These are phyloP conservation scores for Diaporthe sp. DNA, from an alignment of 2,329 filamentous ascomycete species.

Conservation along the genomic window DNA sequence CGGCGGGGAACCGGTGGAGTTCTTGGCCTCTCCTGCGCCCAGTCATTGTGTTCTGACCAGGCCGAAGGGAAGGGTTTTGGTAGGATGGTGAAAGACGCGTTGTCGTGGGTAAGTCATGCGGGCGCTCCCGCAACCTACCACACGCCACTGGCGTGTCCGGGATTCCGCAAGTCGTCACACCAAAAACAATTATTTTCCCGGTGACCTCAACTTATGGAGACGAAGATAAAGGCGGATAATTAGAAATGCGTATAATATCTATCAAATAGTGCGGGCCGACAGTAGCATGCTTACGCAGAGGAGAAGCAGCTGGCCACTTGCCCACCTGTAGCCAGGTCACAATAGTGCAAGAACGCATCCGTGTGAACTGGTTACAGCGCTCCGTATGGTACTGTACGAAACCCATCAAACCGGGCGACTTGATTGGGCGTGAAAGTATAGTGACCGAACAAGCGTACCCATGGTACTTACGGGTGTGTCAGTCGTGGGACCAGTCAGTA, in stretches of 20 bases:
- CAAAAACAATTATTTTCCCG: neutral
- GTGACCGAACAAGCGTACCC: neutral
- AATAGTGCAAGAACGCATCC: neutral
- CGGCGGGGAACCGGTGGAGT: slow-evolving; percentile 61
- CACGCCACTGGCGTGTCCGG: neutral
- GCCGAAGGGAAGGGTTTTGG: neutral
- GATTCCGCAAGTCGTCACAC: neutral
- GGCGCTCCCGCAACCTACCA: slow-evolving; percentile 9
- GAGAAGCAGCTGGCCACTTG: too few relatives aligned
- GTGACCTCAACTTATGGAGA: neutral
- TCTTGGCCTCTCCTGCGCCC: slow-evolving; percentile 48
- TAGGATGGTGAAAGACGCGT: neutral
- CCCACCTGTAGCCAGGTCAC: too few relatives aligned
- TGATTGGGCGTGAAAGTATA: neutral
- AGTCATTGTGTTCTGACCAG: slow-evolving; percentile 44
- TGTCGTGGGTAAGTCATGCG: neutral
- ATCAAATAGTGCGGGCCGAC: too few relatives aligned
- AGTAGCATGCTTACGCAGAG: neutral
- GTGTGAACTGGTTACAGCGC: neutral
- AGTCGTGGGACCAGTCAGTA: slow-evolving; percentile 20
- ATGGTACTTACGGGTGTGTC: neutral
- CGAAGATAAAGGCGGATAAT: too few relatives aligned
- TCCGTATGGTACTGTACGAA: too few relatives aligned
- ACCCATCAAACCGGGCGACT: neutral
- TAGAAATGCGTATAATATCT: neutral